These are phyloP conservation scores for Trametes polyzona DNA, from an alignment of 1,284 basidiomycete species.

Conservation along the genomic window DNA sequence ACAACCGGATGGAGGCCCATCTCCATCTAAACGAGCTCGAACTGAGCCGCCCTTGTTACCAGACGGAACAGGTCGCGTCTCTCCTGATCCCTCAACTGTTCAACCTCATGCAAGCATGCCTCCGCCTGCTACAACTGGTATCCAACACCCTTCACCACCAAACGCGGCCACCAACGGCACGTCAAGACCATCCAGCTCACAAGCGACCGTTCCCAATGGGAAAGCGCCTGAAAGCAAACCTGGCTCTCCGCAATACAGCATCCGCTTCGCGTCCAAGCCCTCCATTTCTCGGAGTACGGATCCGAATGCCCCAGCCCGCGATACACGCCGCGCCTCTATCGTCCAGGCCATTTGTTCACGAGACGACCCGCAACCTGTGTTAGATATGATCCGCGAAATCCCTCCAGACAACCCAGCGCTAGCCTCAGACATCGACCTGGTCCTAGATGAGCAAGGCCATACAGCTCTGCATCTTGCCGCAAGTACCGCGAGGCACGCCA, in stretches of 20 bases:
- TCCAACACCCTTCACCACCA: slow-evolving; percentile 12
- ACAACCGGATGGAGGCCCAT: slow-evolving; percentile 53
- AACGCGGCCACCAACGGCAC: slow-evolving; percentile 18
- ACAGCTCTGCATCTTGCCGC: slow-evolving; percentile 94
- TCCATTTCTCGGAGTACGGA: slow-evolving; percentile 60
- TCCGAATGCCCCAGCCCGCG: slow-evolving; percentile 59
- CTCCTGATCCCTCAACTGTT: slow-evolving; percentile 4
- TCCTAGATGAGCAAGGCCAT: slow-evolving; percentile 95
- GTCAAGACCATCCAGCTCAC: slow-evolving; percentile 28
- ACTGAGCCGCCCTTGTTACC: slow-evolving; percentile 49
- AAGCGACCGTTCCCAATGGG: slow-evolving; percentile 27
- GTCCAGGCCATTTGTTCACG: slow-evolving; percentile 66
- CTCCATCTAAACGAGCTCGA: slow-evolving; percentile 67
- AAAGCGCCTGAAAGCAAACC: slow-evolving; percentile 23
- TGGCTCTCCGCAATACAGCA: slow-evolving; percentile 38
- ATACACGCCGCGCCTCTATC: slow-evolving; percentile 61
- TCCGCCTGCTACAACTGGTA: slow-evolving; percentile 17
- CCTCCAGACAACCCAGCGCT: slow-evolving; percentile 48
- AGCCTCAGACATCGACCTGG: slow-evolving; percentile 68
- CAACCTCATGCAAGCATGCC: slow-evolving; percentile 26
- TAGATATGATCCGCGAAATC: slow-evolving; percentile 69
- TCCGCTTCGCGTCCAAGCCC: slow-evolving; percentile 74
- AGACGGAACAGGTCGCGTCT: slow-evolving; percentile 21
- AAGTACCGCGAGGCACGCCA: slow-evolving; percentile 76
- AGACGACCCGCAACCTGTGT: slow-evolving; percentile 64